A percentile compares a stretch with the other conserved stretches of the same genome.
These are phyloP conservation scores for Carallia brachiata DNA, from an alignment of 345 rosid species.

Conservation along the genomic window DNA sequence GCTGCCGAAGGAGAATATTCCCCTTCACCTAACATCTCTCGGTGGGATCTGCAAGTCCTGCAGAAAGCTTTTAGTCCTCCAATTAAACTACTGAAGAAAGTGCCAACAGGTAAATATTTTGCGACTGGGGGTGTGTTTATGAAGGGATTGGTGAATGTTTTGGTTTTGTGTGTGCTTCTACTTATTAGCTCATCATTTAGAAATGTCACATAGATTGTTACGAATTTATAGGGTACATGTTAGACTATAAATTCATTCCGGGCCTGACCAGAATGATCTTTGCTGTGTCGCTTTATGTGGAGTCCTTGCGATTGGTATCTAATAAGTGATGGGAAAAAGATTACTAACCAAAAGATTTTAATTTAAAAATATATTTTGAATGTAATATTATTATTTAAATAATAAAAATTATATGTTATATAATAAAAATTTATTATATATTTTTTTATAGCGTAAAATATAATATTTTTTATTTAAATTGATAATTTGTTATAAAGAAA, in stretches of 20 bases:
- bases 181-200: not conserved
- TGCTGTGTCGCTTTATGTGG: not conserved
- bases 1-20: conserved; percentile 38
- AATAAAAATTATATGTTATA: too few species aligned
- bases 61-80: not conserved
- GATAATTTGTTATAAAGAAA: too few species aligned
- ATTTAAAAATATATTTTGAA: too few species aligned
- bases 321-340: not conserved
- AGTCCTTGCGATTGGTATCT: conserved; percentile 12
- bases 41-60: not conserved
- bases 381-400: too few species aligned
- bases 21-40: conserved; percentile 36
- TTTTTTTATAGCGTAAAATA: too few species aligned
- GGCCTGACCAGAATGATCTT: not conserved
- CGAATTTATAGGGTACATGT: not conserved
- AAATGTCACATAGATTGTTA: not conserved
- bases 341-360: too few species aligned
- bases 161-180: not conserved
- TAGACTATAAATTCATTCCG: not conserved
- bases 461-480: too few species aligned
- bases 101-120: too few species aligned
- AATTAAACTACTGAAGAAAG: too few species aligned
- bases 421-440: too few species aligned
- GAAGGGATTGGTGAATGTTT: not conserved
- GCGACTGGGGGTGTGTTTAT: too few species aligned